phyloP scores from a whole-genome alignment of 352 stramenopile genomes.

The Phytophthora rubi region DNA sequence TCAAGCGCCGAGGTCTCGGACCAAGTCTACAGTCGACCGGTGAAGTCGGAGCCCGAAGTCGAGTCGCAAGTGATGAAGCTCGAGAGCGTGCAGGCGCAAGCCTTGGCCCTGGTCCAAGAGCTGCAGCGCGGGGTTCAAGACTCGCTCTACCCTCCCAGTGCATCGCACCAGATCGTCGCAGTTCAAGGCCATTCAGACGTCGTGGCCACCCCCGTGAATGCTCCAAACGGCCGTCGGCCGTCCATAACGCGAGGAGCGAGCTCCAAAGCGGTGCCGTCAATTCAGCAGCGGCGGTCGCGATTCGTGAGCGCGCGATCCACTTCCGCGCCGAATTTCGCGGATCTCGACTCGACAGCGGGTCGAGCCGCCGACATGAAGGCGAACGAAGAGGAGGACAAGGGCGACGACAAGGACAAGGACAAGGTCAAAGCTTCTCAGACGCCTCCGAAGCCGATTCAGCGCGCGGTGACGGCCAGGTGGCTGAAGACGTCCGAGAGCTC shows the following conservation, averaged over 20 bases:
- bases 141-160: conserved; percentile 1
- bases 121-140: conserved; percentile 23
- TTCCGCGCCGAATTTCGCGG: conserved; percentile 30
- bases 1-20: neutral
- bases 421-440: conserved; percentile 1
- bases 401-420: neutral
- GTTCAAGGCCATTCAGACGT: neutral
- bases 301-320: conserved; percentile 26
- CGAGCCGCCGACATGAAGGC: neutral
- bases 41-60: conserved; percentile 12
- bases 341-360: conserved; percentile 5
- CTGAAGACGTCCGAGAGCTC: conserved; percentile 32
- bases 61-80: conserved; percentile 27
- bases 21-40: neutral
- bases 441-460: conserved; percentile 13
- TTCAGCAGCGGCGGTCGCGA: conserved; percentile 20
- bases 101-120: conserved; percentile 25
- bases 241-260: conserved; percentile 4
- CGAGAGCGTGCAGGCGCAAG: conserved; percentile 25
- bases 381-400: neutral
- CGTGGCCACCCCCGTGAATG: neutral
- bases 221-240: neutral
- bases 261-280: conserved; percentile 3
- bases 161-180: neutral
- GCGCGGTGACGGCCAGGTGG: conserved; percentile 28